Base-by-base conservation (phyloP, 345 rosid genomes). In the Eutrema yunnanense region DNA sequence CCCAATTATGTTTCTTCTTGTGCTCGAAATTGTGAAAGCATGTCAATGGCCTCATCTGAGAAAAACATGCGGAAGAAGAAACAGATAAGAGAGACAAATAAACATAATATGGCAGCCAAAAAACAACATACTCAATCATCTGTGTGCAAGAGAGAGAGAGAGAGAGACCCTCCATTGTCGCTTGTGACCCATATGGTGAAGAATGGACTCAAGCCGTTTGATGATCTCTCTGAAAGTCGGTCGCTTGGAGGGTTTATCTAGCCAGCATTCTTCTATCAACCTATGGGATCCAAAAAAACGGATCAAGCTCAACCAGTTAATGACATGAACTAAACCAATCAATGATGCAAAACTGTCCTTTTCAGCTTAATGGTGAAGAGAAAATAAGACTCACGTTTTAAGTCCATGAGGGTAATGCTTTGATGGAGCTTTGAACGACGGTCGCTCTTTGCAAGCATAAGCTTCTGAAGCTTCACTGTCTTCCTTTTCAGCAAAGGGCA, bases 221-320 rank as follows among this genome's bases (percentile, higher is more conserved):
- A 92, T 81, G 65, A 95, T 82, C 78, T 84, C 82, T 83, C 83
- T 88, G 83, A 89, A 95, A 7, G 96, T 73, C 2, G 96, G 99
- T 77, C 99, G 81, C 74, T 82, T 89, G 9, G 81, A 78, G 29
- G 96, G 96, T 56, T 87, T 84, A 67, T 95, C 96, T 40, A 75
- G 71, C 99, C 96, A 91, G 80, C 97, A 95, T 56, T 87, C 92
- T 81, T 88, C 93, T 65, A 92, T 95, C 79, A 92, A 81, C 84
- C 99, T 92, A 86, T 14, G 13, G 22, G 14, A 50, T 29, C 26
- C 33, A 49, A 60, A 37, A 46, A 10, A 27, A 14, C 0, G 3
- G 66, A 75, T 12, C 41, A 4, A 26, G 6, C 34, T 6, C 3
- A 46, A 33, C 42, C 26, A 16, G 50, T 72, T 42, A 51, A n/a